These are phyloP conservation scores for Oryza rufipogon DNA, from an alignment of 176 grass and related monocot species.

Conservation along the genomic window DNA sequence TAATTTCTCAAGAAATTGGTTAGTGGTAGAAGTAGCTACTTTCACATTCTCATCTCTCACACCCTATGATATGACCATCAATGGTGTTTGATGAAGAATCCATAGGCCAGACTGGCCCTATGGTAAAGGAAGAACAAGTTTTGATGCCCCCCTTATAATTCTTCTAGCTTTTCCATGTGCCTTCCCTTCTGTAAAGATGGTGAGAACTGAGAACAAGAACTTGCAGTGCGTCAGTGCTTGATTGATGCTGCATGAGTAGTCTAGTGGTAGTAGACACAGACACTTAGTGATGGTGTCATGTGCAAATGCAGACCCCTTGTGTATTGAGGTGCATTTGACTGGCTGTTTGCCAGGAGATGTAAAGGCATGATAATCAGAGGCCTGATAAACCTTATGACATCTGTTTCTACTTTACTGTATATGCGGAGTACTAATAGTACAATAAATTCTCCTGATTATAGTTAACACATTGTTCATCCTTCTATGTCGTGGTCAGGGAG, in stretches of 20 bases:
- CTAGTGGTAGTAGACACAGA: neutral
- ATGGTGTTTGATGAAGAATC: conserved; percentile 48
- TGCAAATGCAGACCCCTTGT: neutral
- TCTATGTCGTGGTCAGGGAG: neutral
- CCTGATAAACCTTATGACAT: neutral
- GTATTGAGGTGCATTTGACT: neutral
- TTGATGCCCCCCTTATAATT: conserved; percentile 31
- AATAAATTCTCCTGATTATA: neutral
- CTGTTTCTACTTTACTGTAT: too few species aligned
- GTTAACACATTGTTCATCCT: neutral
- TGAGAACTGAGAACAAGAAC: neutral
- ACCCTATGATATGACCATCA: neutral
- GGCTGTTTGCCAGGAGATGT: neutral
- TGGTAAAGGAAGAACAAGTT: conserved; percentile 7
- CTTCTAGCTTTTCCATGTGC: conserved; percentile 44
- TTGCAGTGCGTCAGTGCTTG: neutral
- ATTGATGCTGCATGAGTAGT: neutral
- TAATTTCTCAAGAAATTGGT: neutral
- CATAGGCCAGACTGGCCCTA: conserved; percentile 32
- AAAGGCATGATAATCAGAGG: neutral
- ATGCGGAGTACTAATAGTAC: neutral
- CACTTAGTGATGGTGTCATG: neutral
- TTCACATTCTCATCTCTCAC: too few species aligned
- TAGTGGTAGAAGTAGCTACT: neutral
- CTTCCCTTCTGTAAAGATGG: conserved; percentile 59